phyloP scores from a whole-genome alignment of 345 rosid species.

The Turnera subulata region DNA sequence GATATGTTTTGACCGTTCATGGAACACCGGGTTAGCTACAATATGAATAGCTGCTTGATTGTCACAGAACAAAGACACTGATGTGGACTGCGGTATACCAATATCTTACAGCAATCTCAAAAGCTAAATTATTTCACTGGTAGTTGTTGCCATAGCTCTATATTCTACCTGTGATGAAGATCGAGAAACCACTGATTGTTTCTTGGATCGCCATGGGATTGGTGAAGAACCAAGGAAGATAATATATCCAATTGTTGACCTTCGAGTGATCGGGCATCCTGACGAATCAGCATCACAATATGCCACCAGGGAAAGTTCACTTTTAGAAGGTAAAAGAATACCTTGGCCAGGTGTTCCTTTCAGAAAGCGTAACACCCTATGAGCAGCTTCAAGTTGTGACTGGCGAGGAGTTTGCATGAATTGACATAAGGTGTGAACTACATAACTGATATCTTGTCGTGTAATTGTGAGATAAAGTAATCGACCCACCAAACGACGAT shows the following conservation, averaged over 20 bases:
- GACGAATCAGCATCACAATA: not conserved
- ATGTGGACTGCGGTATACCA: not conserved
- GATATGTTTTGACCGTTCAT: not conserved
- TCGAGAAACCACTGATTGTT: not conserved
- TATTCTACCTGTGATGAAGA: not conserved
- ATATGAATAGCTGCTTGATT: not conserved
- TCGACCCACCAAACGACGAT: not conserved
- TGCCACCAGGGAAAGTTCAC: not conserved
- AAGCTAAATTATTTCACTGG: not conserved
- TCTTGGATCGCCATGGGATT: not conserved
- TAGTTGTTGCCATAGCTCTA: not conserved
- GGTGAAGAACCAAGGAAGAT: not conserved
- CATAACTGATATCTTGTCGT: not conserved
- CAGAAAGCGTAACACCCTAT: not conserved
- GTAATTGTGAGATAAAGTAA: not conserved
- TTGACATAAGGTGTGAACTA: not conserved
- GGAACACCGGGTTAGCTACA: not conserved
- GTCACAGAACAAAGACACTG: not conserved
- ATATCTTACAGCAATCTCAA: not conserved
- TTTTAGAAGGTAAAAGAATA: not conserved
- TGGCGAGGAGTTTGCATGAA: not conserved
- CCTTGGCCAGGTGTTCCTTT: not conserved
- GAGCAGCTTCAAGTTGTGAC: not conserved
- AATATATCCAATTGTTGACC: not conserved
- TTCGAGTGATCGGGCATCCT: not conserved